Base-by-base conservation (phyloP, 1,139 yeast species). In the Debaryomyces sp. region DNA sequence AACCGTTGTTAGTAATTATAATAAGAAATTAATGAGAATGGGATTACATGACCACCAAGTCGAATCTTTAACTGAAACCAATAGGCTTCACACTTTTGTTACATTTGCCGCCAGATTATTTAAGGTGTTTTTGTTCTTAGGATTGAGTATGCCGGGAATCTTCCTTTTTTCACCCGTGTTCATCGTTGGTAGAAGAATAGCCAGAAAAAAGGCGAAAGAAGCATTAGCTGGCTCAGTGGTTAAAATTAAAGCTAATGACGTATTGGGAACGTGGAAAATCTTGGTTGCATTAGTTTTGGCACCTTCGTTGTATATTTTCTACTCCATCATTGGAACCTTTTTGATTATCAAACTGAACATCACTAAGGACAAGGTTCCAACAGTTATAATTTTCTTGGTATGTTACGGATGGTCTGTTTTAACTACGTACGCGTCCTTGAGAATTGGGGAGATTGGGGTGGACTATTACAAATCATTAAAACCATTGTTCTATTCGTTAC, bases 21-120 rank as follows among this genome's bases (percentile, higher is more conserved):
- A 75, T 52, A 58, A 64, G 42, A 60, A 62, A 50, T 62, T 75
- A 39, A 57, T 59, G 58, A 61, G 64, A 37, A 54, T 71, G 47
- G 77, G 77, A 26, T 57, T 76, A 34, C 79, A 73, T 45, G 81
- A 75, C 57, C 78, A 76, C 54, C 78, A 73, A 52, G 77, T 76
- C 12, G 77, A 72, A 48, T 60, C 63, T 1, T 56, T 74, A 23
- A 62, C 68, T 8, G 57, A 58, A 13, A 58, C 70, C 10, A 62
- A 71, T 55, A 63, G 70, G 39, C 46, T 62, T 9, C 50, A 59
- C 7, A 65, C 67, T 6, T 57, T 72, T 12, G 49, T 61, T 6
- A 63, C 63, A 37, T 70, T 75, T 43, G 35, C 61, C 9, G 52
- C 53, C 39, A 61, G 79, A 42, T 55, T 73, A 15, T 52, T 66